phyloP scores from a whole-genome alignment of 2,329 filamentous ascomycete genomes.

The Aspergillus alliaceus region DNA sequence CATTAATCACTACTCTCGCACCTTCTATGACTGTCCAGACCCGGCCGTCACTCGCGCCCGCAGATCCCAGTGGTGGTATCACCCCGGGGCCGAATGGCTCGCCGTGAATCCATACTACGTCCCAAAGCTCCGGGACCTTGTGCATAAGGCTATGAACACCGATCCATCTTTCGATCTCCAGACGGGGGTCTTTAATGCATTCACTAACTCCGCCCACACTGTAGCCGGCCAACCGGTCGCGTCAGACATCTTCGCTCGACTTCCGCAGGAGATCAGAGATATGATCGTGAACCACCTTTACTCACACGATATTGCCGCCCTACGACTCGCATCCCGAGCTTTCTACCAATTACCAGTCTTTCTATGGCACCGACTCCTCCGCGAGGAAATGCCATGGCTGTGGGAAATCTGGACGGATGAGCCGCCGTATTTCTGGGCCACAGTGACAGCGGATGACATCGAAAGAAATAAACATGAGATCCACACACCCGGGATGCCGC shows the following conservation, averaged over 20 bases:
- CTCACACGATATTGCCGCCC: not conserved
- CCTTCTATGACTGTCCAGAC: not conserved
- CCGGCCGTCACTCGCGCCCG: not conserved
- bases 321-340: not conserved
- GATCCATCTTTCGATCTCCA: not conserved
- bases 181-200: not conserved
- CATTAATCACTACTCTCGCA: not conserved
- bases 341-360: not conserved
- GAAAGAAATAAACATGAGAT: not conserved
- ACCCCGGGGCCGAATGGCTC: not conserved
- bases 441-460: not conserved
- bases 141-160: not conserved
- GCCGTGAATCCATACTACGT: slow-evolving; percentile 5
- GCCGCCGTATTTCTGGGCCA: not conserved
- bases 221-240: not conserved
- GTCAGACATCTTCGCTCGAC: not conserved
- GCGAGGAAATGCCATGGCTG: not conserved
- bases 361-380: not conserved
- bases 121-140: not conserved
- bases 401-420: not conserved
- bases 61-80: not conserved
- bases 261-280: not conserved
- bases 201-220: too few relatives aligned
- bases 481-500: not conserved
- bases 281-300: not conserved